Evolutionary conservation across 2,329 filamentous ascomycete genomes (phyloP), one percentile per base, ranked within the genome.

Genomic region (Alternaria novae-zelandiae): DNA sequence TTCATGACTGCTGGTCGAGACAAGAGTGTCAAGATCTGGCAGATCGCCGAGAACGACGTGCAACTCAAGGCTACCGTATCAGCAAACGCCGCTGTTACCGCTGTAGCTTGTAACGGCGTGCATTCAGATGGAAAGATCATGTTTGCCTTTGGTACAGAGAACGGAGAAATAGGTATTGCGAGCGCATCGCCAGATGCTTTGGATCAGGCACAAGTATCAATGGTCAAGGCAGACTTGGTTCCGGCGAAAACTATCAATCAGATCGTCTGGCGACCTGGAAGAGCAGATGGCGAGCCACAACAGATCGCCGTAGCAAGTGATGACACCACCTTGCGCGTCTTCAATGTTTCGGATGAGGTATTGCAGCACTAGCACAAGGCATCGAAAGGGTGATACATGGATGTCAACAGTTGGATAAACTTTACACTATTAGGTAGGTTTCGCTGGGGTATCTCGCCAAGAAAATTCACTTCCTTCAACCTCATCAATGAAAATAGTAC

Each of bases 1-100:
- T 99, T 99, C 79, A 91, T 91, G 12, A 99, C 96, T 0, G 95
- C 94, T 1, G 93, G 94, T 4, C 86, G 96, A 71, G 96, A 99
- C 80, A 98, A 96, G 82, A 86, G 86, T 25, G 89, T 97, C 54
- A 89, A 87, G 69, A 76, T 89, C 36, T 90, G 88, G 88, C 76
- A 76, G 46, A 59, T 84, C 5, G 26, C 43, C 0, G 73, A 72
- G 0, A 44, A 55, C 6, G 72, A 68, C 2, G 71, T 71, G 5
- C 53, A 69, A 6, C 61, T 78, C 5, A 74, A 72, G 53, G 67
- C 63, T 2, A 76, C 68, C 2, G 67, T 77, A 9, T n/a, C 67
- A 12, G 69, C 70, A 3, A 66, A 57, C 41, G 69, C 74, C 5
- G 64, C 76, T 2, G 75, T 79, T 6, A 79, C 76, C 0, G 74